A percentile compares a stretch with the other conserved stretches of the same genome.
Evolutionary conservation across 306 rosid genomes (phyloP).

Genomic region (Datisca glomerata): DNA sequence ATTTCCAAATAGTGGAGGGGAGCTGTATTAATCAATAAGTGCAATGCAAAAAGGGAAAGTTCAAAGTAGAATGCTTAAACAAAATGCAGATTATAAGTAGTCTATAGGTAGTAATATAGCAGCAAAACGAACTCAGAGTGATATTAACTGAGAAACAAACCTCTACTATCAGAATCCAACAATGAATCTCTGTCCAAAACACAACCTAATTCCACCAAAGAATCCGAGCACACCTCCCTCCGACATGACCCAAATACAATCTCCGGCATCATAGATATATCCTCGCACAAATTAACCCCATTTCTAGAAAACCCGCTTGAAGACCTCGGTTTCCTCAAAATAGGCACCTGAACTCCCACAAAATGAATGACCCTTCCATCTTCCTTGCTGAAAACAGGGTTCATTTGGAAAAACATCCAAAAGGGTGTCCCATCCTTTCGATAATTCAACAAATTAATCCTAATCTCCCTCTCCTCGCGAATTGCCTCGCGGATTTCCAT

Average conservation of each 20-base stretch:
- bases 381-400: slow-evolving; percentile 45
- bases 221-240: slow-evolving; percentile 61
- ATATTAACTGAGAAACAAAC: slow-evolving; percentile 23
- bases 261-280: slow-evolving; percentile 22
- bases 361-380: slow-evolving; percentile 59
- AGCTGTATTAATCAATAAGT: no score
- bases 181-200: slow-evolving; percentile 29
- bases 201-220: slow-evolving; percentile 31
- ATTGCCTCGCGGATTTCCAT: slow-evolving; percentile 78
- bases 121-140: not conserved
- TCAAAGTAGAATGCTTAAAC: no score
- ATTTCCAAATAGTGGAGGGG: no score
- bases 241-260: slow-evolving; percentile 53
- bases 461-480: slow-evolving; percentile 40
- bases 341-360: slow-evolving; percentile 72
- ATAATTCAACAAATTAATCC: slow-evolving; percentile 57
- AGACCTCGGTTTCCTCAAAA: slow-evolving; percentile 18
- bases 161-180: slow-evolving; percentile 38
- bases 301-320: slow-evolving; percentile 16
- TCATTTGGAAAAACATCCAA: slow-evolving; percentile 64
- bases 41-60: no score
- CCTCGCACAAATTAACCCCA: slow-evolving; percentile 17
- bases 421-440: slow-evolving; percentile 76
- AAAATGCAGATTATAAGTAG: no score
- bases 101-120: not conserved